Conservation (phyloP, 805 yeast species). For the Jamesozyma lodderae region DNA sequence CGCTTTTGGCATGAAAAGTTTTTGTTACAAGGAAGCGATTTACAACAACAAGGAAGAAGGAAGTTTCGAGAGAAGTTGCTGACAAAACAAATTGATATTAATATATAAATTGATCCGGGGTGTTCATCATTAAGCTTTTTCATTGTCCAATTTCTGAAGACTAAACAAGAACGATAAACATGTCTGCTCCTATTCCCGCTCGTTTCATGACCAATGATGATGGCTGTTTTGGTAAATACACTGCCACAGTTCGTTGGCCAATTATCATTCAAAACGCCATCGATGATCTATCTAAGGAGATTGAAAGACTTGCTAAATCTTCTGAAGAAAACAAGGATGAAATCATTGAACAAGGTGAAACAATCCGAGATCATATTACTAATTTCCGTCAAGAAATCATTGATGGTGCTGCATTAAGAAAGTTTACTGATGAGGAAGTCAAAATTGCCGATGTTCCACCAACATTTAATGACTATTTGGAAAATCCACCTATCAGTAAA, state of each 20-base stretch:
- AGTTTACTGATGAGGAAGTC: slow-evolving; percentile 36
- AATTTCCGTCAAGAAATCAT: slow-evolving; percentile 38
- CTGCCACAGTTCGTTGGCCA: slow-evolving; percentile 83
- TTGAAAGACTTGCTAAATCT: slow-evolving; percentile 10
- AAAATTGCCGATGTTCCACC: slow-evolving; percentile 36
- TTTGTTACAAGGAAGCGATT: no score
- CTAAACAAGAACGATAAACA: no score
- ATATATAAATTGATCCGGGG: no score
- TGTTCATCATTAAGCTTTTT: no score
- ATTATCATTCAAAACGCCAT: slow-evolving; percentile 61
- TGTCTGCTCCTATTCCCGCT: slow-evolving; percentile 18
- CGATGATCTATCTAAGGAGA: slow-evolving; percentile 44
- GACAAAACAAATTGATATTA: no score
- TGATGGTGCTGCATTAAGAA: slow-evolving; percentile 34
- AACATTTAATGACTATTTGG: slow-evolving; percentile 50
- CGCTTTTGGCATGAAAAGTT: no score
- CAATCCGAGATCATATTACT: slow-evolving; percentile 36
- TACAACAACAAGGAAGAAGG: no score
- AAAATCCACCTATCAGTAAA: slow-evolving; percentile 5
- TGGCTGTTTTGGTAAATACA: slow-evolving; percentile 72
- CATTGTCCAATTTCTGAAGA: no score
- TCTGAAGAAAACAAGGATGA: slow-evolving; percentile 18
- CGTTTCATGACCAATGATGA: slow-evolving; percentile 57
- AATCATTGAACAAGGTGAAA: slow-evolving; percentile 37
- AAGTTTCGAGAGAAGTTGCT: no score